These are phyloP conservation scores for Kwoniella shandongensis DNA, from an alignment of 768 basidiomycete species.

Conservation along the genomic window DNA sequence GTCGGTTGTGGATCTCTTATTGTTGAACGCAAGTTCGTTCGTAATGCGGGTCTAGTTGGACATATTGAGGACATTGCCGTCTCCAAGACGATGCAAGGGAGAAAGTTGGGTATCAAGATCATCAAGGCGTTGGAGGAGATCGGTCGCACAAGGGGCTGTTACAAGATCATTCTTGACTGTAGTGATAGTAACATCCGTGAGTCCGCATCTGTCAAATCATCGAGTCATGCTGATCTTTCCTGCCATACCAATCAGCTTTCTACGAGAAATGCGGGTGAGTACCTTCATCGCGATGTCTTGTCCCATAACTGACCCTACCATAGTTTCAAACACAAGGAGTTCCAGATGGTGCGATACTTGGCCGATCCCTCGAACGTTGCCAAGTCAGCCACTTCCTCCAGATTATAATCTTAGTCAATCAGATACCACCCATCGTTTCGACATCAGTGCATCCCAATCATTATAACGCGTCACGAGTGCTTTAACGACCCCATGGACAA, in stretches of 20 bases:
- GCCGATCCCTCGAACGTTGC: constrained; percentile 20
- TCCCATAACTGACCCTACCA: background rate
- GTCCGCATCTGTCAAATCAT: constrained; percentile 51
- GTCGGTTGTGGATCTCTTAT: constrained; percentile 81
- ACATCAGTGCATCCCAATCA: too few relatives aligned
- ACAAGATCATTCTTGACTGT: constrained; percentile 98
- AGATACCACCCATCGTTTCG: too few relatives aligned
- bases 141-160: constrained; percentile 72
- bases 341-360: constrained; percentile 71
- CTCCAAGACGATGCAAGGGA: constrained; percentile 80
- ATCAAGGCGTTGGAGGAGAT: constrained; percentile 82
- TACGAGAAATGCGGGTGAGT: constrained; percentile 77
- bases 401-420: constrained; percentile 7
- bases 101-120: constrained; percentile 81
- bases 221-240: constrained; percentile 13
- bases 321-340: constrained; percentile 73
- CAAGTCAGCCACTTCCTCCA: constrained; percentile 13
- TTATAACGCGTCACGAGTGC: too few relatives aligned
- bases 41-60: constrained; percentile 79
- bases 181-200: constrained; percentile 84
- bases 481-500: too few relatives aligned
- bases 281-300: background rate
- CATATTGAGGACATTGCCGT: constrained; percentile 99
- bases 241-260: too few relatives aligned
- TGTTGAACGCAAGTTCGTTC: constrained; percentile 91